phyloP scores from a whole-genome alignment of 306 rosid species.

The Albizia julibrissin region DNA sequence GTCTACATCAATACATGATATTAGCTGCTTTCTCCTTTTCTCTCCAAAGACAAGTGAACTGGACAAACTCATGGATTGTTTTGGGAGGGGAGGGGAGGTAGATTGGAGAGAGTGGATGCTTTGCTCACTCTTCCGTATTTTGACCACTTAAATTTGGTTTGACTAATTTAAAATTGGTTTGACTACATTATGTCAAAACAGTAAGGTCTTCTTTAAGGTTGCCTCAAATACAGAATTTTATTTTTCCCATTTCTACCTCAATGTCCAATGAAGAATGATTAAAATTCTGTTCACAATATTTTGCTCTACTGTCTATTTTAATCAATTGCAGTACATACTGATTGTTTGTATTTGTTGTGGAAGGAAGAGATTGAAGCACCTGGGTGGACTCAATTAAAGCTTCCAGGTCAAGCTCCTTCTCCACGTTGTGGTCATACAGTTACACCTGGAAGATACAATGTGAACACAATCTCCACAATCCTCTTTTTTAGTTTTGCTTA shows the following conservation, averaged over 20 bases:
- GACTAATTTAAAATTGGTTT: background rate
- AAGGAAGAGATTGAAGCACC: conserved; percentile 92
- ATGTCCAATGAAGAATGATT: conserved; percentile 7
- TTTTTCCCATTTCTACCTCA: conserved; percentile 4
- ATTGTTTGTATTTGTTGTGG: conserved; percentile 61
- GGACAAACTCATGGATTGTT: background rate
- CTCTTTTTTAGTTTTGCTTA: conserved; percentile 20
- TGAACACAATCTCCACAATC: conserved; percentile 43
- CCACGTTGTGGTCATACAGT: conserved; percentile 91
- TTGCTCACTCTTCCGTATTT: background rate
- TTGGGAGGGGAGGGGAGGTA: background rate
- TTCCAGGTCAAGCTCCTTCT: conserved; percentile 98
- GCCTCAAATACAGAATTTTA: background rate
- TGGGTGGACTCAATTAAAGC: conserved; percentile 97
- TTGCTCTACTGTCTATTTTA: conserved; percentile 22
- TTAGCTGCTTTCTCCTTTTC: background rate
- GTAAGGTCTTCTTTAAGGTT: background rate
- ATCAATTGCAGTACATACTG: conserved; percentile 30
- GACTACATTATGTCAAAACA: background rate
- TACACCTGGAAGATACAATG: conserved; percentile 85
- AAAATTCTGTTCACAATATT: conserved; percentile 1
- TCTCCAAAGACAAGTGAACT: background rate
- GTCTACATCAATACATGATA: background rate
- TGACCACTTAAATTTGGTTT: background rate
- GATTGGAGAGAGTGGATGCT: background rate